These are phyloP conservation scores for Tetrahymena thermophila DNA, from an alignment of 73 alveolate genomes.

Conservation along the genomic window DNA sequence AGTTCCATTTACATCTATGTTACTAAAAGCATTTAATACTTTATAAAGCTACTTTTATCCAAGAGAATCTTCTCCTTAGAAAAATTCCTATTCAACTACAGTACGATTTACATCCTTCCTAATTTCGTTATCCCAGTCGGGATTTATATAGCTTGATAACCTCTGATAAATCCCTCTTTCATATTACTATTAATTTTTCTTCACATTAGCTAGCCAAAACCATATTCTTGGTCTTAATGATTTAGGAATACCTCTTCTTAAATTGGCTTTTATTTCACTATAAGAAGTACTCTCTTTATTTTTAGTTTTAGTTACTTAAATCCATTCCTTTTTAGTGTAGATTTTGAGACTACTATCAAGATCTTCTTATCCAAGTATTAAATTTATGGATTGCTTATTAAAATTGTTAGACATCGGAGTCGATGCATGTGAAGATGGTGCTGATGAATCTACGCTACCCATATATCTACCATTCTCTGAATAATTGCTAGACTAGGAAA, in stretches of 20 bases:
- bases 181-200: background rate
- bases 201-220: background rate
- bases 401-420: background rate
- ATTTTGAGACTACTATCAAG: background rate
- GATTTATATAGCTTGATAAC: background rate
- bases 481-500: background rate
- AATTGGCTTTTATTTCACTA: background rate
- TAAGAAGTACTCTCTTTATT: background rate
- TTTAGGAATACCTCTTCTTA: background rate
- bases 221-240: background rate
- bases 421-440: background rate
- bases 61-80: background rate
- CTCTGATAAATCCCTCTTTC: background rate
- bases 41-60: background rate
- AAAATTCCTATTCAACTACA: background rate
- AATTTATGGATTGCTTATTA: background rate
- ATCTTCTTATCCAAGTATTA: background rate
- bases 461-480: background rate
- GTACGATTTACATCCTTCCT: background rate
- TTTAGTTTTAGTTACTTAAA: background rate
- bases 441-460: background rate
- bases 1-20: background rate
- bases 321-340: background rate
- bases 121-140: background rate
- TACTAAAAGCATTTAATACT: background rate